phyloP scores from a whole-genome alignment of 176 grass and related monocot species.

The Ensete ventricosum region DNA sequence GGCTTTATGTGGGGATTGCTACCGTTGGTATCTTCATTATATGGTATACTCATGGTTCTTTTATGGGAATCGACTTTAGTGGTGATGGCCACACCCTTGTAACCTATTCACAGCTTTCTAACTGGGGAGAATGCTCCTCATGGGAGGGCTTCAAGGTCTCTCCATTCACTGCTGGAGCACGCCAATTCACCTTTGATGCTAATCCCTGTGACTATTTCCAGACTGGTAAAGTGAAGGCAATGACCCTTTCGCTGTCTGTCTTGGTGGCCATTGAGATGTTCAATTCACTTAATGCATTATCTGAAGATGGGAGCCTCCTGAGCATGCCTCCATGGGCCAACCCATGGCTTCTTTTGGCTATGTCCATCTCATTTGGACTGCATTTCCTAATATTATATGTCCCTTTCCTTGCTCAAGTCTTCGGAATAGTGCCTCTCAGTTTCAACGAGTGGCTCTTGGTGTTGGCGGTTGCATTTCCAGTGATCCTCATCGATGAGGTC shows the following conservation, averaged over 20 bases:
- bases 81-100: constrained; percentile 87
- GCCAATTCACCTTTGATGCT: constrained; percentile 50
- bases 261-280: constrained; percentile 97
- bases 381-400: constrained; percentile 94
- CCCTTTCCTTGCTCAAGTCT: constrained; percentile 64
- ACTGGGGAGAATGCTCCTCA: constrained; percentile 78
- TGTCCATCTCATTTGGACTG: constrained; percentile 77
- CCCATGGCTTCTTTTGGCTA: constrained; percentile 75
- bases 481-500: constrained; percentile 77
- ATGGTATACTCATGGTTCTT: constrained; percentile 92
- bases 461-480: constrained; percentile 57
- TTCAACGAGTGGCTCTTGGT: constrained; percentile 90
- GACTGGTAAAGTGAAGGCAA: constrained; percentile 87
- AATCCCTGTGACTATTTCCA: constrained; percentile 88
- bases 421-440: constrained; percentile 82
- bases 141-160: constrained; percentile 65
- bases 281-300: constrained; percentile 88
- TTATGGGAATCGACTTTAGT: constrained; percentile 86
- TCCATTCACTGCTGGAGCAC: constrained; percentile 70
- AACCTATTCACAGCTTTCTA: constrained; percentile 79
- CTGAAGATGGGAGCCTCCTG: constrained; percentile 77
- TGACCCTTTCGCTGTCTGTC: constrained; percentile 66
- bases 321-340: constrained; percentile 96
- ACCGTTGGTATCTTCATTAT: constrained; percentile 92
- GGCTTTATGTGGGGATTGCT: constrained; percentile 65